A percentile compares a stretch with the other conserved stretches of the same genome.
Evolutionary conservation across 352 stramenopile genomes (phyloP).

Genomic region (Globisporangium lucens): DNA sequence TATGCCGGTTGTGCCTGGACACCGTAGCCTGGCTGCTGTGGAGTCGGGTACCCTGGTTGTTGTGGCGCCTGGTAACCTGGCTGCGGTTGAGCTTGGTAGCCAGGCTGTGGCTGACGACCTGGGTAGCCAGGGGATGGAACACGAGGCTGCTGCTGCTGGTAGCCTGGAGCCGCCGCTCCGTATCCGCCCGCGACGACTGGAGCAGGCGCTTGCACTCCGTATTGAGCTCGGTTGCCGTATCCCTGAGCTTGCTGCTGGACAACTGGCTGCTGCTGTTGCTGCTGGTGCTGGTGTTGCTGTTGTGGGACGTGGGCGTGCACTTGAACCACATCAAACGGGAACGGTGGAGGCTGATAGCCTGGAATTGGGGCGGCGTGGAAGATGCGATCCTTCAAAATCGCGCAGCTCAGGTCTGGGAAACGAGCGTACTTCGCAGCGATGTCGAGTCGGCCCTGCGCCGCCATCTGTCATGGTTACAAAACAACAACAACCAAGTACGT

Average conservation of each 20-base stretch:
- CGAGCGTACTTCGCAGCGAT: conserved; percentile 93
- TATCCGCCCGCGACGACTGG: conserved; percentile 33
- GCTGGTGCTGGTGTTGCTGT: conserved; percentile 37
- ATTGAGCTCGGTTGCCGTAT: conserved; percentile 35
- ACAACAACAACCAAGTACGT: not conserved
- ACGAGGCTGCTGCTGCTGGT: conserved; percentile 36
- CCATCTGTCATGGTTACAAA: conserved; percentile 59
- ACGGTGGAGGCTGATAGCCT: conserved; percentile 76
- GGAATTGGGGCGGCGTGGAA: conserved; percentile 77
- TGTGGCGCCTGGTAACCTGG: conserved; percentile 13
- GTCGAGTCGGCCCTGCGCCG: conserved; percentile 90
- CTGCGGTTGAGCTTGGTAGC: conserved; percentile 15
- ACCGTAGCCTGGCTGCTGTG: conserved; percentile 24
- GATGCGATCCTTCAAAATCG: conserved; percentile 85
- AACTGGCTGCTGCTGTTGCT: conserved; percentile 21
- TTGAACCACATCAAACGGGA: conserved; percentile 82
- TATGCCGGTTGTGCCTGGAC: conserved; percentile 28
- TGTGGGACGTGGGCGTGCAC: conserved; percentile 55
- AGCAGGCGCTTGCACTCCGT: conserved; percentile 33
- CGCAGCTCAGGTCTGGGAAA: conserved; percentile 69
- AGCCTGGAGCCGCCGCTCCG: conserved; percentile 29
- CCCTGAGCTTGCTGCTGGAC: conserved; percentile 16
- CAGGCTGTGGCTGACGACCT: conserved; percentile 24
- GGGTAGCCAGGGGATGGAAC: conserved; percentile 38
- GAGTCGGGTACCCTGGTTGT: conserved; percentile 3